Evolutionary conservation across 306 rosid genomes (phyloP).

Genomic region (Pterocarpus santalinus): DNA sequence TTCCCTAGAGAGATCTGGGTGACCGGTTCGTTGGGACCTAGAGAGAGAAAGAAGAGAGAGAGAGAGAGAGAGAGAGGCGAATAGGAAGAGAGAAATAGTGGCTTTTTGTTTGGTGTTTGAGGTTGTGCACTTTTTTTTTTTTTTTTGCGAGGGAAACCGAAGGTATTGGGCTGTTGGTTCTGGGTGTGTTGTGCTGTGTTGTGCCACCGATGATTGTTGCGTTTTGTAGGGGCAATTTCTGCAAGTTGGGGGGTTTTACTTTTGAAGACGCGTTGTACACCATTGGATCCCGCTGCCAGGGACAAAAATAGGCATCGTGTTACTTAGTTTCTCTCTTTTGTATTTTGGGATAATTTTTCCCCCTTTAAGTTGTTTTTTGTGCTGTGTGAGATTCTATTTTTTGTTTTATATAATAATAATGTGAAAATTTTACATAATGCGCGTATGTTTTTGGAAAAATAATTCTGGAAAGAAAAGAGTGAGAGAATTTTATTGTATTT

Average conservation of each 20-base stretch:
- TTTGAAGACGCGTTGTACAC: background rate
- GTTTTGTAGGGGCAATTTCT: background rate
- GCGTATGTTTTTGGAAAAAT: too few species aligned
- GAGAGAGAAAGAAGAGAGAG: background rate
- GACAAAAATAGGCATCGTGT: background rate
- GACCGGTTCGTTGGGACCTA: background rate
- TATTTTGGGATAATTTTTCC: too few species aligned
- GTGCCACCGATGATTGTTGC: background rate
- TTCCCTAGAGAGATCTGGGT: conserved; percentile 44
- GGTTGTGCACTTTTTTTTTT: too few species aligned
- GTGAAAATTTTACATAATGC: too few species aligned
- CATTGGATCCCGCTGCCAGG: background rate
- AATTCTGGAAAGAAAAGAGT: too few species aligned
- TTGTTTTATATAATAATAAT: too few species aligned
- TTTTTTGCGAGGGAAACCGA: background rate
- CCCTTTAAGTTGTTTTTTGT: too few species aligned
- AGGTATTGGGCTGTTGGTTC: background rate
- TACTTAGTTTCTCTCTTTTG: too few species aligned
- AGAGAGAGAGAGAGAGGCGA: conserved; percentile 14
- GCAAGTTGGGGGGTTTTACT: background rate
- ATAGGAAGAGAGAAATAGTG: too few species aligned
- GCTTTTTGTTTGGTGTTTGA: too few species aligned
- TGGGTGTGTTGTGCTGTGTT: background rate
- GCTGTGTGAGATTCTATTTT: too few species aligned
- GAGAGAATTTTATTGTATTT: too few species aligned